phyloP scores from a whole-genome alignment of 1,284 basidiomycete species.

The Rhodotorula sp. region DNA sequence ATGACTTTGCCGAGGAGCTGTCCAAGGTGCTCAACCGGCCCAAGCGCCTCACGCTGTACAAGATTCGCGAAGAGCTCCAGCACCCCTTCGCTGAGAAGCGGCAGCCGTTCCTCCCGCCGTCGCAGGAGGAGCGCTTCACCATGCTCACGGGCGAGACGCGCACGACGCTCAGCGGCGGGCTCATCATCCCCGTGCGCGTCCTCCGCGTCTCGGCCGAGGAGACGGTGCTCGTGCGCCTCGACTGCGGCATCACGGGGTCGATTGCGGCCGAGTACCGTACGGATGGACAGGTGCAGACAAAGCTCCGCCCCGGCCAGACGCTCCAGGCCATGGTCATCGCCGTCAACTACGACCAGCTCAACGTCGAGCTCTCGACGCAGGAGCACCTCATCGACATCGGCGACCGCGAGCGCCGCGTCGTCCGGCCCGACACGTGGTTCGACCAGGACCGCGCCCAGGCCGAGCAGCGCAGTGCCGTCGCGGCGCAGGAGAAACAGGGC shows the following conservation, averaged over 20 bases:
- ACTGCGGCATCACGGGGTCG: slow-evolving; percentile 87
- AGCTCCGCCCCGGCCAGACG: slow-evolving; percentile 63
- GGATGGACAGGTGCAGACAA: slow-evolving; percentile 58
- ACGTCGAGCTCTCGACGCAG: slow-evolving; percentile 62
- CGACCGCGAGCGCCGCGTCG: slow-evolving; percentile 65
- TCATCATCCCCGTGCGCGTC: slow-evolving; percentile 75
- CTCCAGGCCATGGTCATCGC: slow-evolving; percentile 78
- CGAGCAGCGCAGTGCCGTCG: slow-evolving; percentile 64
- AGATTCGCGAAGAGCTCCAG: slow-evolving; percentile 87
- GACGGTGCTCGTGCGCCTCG: slow-evolving; percentile 69
- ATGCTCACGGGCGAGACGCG: slow-evolving; percentile 94
- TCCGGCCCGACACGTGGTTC: slow-evolving; percentile 67
- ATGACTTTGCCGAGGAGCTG: slow-evolving; percentile 94
- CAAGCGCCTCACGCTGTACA: slow-evolving; percentile 82
- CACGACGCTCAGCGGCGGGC: slow-evolving; percentile 72
- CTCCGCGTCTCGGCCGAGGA: slow-evolving; percentile 62
- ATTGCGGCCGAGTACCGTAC: slow-evolving; percentile 69
- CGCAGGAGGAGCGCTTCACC: slow-evolving; percentile 79
- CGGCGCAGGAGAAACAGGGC: slow-evolving; percentile 73
- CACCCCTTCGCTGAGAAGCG: slow-evolving; percentile 81
- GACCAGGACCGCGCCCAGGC: slow-evolving; percentile 65
- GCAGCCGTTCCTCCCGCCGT: slow-evolving; percentile 66
- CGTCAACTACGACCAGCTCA: slow-evolving; percentile 65
- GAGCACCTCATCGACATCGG: slow-evolving; percentile 50
- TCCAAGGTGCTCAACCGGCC: slow-evolving; percentile 68